Conservation (phyloP, 768 basidiomycete species). For the Hortiboletus campestris region DNA sequence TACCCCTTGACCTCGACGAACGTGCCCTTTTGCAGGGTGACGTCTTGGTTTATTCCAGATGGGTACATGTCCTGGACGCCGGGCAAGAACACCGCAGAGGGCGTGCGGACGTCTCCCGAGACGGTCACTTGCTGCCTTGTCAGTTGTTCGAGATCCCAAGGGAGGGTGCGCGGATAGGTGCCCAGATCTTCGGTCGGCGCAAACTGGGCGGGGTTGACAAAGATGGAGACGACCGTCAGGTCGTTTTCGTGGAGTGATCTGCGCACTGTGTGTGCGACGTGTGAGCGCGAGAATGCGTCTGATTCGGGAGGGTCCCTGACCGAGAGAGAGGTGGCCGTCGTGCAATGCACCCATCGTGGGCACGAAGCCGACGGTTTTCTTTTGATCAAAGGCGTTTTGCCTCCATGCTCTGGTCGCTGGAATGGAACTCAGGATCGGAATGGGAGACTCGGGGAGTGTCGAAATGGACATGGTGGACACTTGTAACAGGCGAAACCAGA, state of each 20-base stretch:
- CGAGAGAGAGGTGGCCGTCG: slow-evolving; percentile 87
- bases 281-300: neutral
- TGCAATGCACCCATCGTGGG: slow-evolving; percentile 98
- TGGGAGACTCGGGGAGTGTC: slow-evolving; percentile 31
- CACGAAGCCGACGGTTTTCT: slow-evolving; percentile 85
- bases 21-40: slow-evolving; percentile 74
- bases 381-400: slow-evolving; percentile 50
- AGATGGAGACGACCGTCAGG: slow-evolving; percentile 89
- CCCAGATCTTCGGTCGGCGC: slow-evolving; percentile 92
- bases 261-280: slow-evolving; percentile 50
- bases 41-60: slow-evolving; percentile 79
- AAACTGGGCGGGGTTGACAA: slow-evolving; percentile 98
- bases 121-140: slow-evolving; percentile 33
- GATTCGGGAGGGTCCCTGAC: slow-evolving; percentile 46
- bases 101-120: slow-evolving; percentile 37
- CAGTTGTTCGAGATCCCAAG: slow-evolving; percentile 68
- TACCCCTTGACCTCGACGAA: slow-evolving; percentile 93
- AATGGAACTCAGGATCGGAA: slow-evolving; percentile 58
- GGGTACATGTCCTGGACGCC: slow-evolving; percentile 87
- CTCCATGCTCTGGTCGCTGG: slow-evolving; percentile 74
- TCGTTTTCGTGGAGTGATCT: slow-evolving; percentile 77
- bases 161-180: slow-evolving; percentile 87
- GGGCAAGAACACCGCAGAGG: slow-evolving; percentile 79
- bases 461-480: slow-evolving; percentile 19
- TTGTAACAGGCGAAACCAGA: too few species aligned